Base-by-base conservation (phyloP, 2,329 filamentous ascomycete genomes). In the Paracamarosporium sp. region DNA sequence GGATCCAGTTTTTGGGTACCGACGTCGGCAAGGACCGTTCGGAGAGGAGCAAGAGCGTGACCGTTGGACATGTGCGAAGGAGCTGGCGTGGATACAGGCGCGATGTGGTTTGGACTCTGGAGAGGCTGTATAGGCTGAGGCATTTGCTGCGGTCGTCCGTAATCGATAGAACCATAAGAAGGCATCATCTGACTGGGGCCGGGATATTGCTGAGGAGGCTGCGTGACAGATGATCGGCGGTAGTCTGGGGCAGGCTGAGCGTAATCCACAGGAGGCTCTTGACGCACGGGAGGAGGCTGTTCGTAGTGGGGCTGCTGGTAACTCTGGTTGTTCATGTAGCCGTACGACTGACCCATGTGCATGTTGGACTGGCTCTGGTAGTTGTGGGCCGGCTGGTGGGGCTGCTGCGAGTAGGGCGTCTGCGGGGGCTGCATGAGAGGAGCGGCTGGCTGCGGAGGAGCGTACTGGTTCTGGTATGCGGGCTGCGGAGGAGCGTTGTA, bases 41-140 rank as follows among this genome's bases (percentile, higher is more conserved):
- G 78, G 52, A 82, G 64, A 13, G 79, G 79, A 7, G 80, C 79
- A 52, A 82, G 63, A 22, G 76, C 64, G 59, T 76, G 71, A 27
- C 70, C 66, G 52, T 61, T 76, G 50, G 67, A 63, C 41, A 69
- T 69, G 57, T 72, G 70, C 59, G 74, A 65, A 43, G 56, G 46
- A 53, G 60, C 62, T 24, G 73, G 63, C 20, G 63, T 59, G 17
- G 72, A 69, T 8, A 65, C 59, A 17, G 72, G 71, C 53, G 66
- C 69, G 45, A 65, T 64, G 43, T 75, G 76, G 9, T 68, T 68
- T 31, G 73, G 68, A 24, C 68, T 67, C 48, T 75, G 74, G 36
- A 76, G 56, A 8, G 73, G 70, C 50, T 73, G 73, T 15, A 72
- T 43, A 22, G 67, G 66, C 44, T 76, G 74, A 55, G 67, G 72